phyloP scores from a whole-genome alignment of 805 yeast genomes.

The Tetrapisispora taiwanensis region DNA sequence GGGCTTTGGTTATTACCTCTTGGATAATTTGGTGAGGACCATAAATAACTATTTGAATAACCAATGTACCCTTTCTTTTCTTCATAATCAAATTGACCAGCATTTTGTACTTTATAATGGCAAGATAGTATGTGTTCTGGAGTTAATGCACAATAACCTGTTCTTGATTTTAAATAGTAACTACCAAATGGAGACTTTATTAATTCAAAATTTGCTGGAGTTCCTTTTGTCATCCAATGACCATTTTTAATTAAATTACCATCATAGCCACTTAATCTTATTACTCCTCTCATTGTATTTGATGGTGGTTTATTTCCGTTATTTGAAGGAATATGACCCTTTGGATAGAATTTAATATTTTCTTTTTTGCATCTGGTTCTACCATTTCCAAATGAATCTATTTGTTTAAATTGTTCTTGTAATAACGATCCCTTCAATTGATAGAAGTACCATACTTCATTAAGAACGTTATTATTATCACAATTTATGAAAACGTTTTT shows the following conservation, averaged over 20 bases:
- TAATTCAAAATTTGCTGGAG: constrained; percentile 71
- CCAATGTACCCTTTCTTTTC: constrained; percentile 39
- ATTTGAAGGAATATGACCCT: constrained; percentile 32
- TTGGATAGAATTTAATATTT: constrained; percentile 69
- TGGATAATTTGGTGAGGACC: constrained; percentile 48
- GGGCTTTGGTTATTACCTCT: constrained; percentile 38
- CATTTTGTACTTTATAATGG: constrained; percentile 24
- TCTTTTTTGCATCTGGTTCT: constrained; percentile 47
- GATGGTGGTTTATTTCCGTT: constrained; percentile 4
- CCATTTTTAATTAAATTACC: constrained; percentile 74
- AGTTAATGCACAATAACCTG: constrained; percentile 59
- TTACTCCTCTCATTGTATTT: constrained; percentile 19
- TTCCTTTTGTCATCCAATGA: constrained; percentile 67
- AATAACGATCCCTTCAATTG: constrained; percentile 61
- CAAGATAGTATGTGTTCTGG: constrained; percentile 28
- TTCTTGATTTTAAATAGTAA: constrained; percentile 54
- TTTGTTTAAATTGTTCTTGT: constrained; percentile 52
- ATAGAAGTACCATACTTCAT: constrained; percentile 67
- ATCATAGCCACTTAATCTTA: constrained; percentile 28
- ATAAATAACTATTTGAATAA: constrained; percentile 50
- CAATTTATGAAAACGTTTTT: constrained; percentile 55
- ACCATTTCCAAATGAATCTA: constrained; percentile 40
- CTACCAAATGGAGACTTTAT: constrained; percentile 60
- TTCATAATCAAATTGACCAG: constrained; percentile 48
- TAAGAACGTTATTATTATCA: constrained; percentile 37